These are phyloP conservation scores for Vaccinium darrowii DNA, from an alignment of 148 eudicot species.

Conservation along the genomic window DNA sequence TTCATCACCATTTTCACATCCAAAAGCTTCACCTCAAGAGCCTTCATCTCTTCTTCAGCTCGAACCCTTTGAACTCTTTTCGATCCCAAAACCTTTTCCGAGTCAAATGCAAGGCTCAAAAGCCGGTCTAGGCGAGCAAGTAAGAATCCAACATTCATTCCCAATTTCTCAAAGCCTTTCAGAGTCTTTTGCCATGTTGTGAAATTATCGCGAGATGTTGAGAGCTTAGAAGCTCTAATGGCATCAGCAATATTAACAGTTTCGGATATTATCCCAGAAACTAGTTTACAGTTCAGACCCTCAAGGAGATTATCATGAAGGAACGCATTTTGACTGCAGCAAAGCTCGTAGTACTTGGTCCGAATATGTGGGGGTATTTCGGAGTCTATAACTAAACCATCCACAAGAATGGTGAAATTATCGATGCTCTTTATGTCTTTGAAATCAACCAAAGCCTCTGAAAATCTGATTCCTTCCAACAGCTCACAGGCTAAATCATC, in stretches of 20 bases:
- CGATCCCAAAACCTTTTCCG: slow-evolving; percentile 5
- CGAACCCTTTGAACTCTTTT: slow-evolving; percentile 24
- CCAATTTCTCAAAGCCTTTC: slow-evolving; percentile 28
- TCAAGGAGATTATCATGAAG: slow-evolving; percentile 29
- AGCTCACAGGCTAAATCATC: slow-evolving; percentile 23
- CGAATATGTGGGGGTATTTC: slow-evolving; percentile 31
- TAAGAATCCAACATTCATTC: slow-evolving; percentile 39
- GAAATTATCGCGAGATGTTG: slow-evolving; percentile 14
- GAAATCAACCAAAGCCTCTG: slow-evolving; percentile 31
- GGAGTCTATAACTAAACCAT: slow-evolving; percentile 34
- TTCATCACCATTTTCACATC: slow-evolving; percentile 18
- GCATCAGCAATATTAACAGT: slow-evolving; percentile 48
- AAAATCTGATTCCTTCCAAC: slow-evolving; percentile 31
- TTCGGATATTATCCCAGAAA: slow-evolving; percentile 32
- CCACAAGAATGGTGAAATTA: slow-evolving; percentile 35
- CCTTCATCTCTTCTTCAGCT: slow-evolving; percentile 27
- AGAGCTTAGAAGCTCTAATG: slow-evolving; percentile 21
- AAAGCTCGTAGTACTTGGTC: slow-evolving; percentile 34
- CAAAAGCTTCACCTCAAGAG: slow-evolving; percentile 17
- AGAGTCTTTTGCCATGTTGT: slow-evolving; percentile 31
- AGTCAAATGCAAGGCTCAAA: slow-evolving; percentile 19
- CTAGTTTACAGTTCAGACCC: slow-evolving; percentile 27
- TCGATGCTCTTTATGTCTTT: slow-evolving; percentile 33
- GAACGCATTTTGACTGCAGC: slow-evolving; percentile 29
- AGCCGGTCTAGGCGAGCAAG: slow-evolving; percentile 31